These are phyloP conservation scores for Irpex lacteus DNA, from an alignment of 1,284 basidiomycete species.

Conservation along the genomic window DNA sequence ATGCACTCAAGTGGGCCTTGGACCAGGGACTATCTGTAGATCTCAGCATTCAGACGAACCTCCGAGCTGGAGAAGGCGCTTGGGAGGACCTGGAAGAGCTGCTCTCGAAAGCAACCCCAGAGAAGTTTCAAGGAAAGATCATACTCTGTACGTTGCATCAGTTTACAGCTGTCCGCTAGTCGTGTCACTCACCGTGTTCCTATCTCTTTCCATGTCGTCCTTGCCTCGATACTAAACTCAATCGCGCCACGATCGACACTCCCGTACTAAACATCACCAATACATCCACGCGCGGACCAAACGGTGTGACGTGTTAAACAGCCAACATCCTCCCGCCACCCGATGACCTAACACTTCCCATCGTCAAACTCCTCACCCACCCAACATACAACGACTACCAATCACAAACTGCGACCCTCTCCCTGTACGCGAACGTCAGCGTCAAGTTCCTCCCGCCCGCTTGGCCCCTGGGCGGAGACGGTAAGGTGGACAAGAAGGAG, in stretches of 20 bases:
- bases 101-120: constrained; percentile 54
- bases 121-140: constrained; percentile 49
- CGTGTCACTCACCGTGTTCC: not conserved
- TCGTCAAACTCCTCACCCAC: constrained; percentile 76
- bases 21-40: constrained; percentile 60
- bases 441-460: constrained; percentile 81
- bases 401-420: constrained; percentile 71
- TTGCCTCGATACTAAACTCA: too few species aligned
- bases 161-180: not conserved
- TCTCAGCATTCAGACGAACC: constrained; percentile 57
- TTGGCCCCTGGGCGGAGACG: constrained; percentile 52
- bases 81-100: constrained; percentile 78
- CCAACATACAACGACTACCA: constrained; percentile 74
- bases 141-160: constrained; percentile 67
- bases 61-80: constrained; percentile 46
- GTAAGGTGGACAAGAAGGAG: constrained; percentile 53
- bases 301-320: constrained; percentile 27
- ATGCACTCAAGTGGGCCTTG: constrained; percentile 63
- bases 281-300: too few species aligned
- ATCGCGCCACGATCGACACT: too few species aligned
- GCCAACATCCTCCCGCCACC: constrained; percentile 87
- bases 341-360: constrained; percentile 65
- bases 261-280: too few species aligned
- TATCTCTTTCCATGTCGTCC: not conserved
- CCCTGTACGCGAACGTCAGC: constrained; percentile 70